Evolutionary conservation across 1,284 basidiomycete genomes (phyloP), one percentile per base, ranked within the genome.

Genomic region (Thelephora terrestris): DNA sequence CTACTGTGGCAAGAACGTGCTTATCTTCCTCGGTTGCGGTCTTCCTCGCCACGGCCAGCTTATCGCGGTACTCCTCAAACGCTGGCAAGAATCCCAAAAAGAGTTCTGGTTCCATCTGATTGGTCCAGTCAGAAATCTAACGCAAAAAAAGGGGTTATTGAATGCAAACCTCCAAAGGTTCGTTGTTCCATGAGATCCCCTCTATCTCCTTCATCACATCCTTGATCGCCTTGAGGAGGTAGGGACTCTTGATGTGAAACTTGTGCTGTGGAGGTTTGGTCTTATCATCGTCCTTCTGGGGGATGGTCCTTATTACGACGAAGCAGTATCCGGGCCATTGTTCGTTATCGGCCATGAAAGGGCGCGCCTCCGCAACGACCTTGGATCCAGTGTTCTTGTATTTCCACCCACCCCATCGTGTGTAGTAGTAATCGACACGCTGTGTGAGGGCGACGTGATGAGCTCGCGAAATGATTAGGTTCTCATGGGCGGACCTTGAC

Each of bases 391-490:
- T 76, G 60, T 74, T 75, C 70, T 74, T 51, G 55, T 78, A 79
- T 60, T 74, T 78, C 76, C 75, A 78, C 55, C 71, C 75, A 18
- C 65, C 65, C 76, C 76, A 77, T 50, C 65, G 63, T 55, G 73
- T 76, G 58, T 73, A 78, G 55, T 75, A 77, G 54, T 73, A 66
- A 55, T 78, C 76, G 38, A 79, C 69, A 2, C 74, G 73, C 29
- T 32, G 12, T 14, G 29, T 6, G 12, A 3, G 12, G 9, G 14
- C 29, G 12, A 14, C 7, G 9, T 14, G 29, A 12, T 32, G 7
- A 32, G 9, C 9, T 32, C 29, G 14, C 9, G 12, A 32, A 32
- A 32, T 6, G 7, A 32, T 12, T 32, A 3, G 29, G 14, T 3
- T 3, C 4, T 32, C 29, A 6, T 14, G 29, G 29, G 29, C 29